phyloP scores from a whole-genome alignment of 2,329 filamentous ascomycete genomes.

The Ilyonectria mors-panacis region DNA sequence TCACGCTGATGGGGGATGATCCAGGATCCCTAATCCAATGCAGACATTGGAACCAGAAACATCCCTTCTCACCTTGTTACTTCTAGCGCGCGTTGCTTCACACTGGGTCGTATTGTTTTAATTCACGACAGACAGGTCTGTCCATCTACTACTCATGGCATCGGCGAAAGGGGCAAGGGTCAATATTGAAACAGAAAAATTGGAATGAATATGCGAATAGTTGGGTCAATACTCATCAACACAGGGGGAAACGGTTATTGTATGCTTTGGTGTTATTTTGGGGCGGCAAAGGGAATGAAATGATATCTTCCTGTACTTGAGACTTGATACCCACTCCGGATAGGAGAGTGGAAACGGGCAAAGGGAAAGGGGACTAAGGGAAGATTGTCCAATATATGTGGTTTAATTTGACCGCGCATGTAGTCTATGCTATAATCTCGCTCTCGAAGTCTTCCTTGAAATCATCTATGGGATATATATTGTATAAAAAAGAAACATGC shows the following conservation, averaged over 20 bases:
- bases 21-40: conserved; percentile 25
- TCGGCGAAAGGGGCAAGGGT: conserved; percentile 43
- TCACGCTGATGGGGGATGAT: conserved; percentile 30
- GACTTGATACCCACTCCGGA: conserved; percentile 15
- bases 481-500: conserved; percentile 26
- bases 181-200: conserved; percentile 29
- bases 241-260: conserved; percentile 8
- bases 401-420: conserved; percentile 22
- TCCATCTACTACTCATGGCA: conserved; percentile 44
- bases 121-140: conserved; percentile 40
- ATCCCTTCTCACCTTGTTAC: conserved; percentile 32
- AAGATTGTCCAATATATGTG: conserved; percentile 34
- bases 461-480: conserved; percentile 34
- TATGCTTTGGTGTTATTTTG: conserved; percentile 11
- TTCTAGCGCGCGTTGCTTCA: conserved; percentile 45
- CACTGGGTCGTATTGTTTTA: conserved; percentile 33
- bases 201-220: conserved; percentile 19
- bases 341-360: conserved; percentile 12
- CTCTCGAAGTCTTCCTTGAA: conserved; percentile 3
- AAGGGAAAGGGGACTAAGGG: conserved; percentile 20
- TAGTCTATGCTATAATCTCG: conserved; percentile 21
- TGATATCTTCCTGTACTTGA: conserved; percentile 32
- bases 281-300: conserved; percentile 24
- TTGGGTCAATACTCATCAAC: conserved; percentile 15
- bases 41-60: conserved; percentile 17